A percentile compares a stretch with the other conserved stretches of the same genome.
Conservation (phyloP, 129 eudicot species). For the Cynara cardunculus region DNA sequence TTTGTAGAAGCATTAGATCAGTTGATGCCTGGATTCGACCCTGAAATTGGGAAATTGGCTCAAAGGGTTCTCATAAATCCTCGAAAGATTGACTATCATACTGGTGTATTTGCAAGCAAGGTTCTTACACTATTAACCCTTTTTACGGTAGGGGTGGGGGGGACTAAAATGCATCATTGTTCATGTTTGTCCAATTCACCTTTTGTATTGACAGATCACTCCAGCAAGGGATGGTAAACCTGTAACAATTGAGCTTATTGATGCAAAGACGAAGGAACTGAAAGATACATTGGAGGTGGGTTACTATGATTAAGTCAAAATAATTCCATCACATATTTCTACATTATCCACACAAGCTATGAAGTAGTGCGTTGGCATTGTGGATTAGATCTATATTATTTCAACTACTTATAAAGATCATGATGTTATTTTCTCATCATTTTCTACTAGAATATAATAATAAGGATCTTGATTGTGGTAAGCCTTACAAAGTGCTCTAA, state of each 20-base stretch:
- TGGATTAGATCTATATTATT: neutral
- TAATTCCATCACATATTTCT: conserved; percentile 1
- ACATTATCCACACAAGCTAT: neutral
- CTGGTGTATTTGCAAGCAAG: conserved; percentile 99
- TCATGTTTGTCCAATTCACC: neutral
- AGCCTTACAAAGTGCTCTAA: neutral
- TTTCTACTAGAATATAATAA: neutral
- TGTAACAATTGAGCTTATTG: conserved; percentile 87
- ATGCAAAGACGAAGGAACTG: conserved; percentile 92
- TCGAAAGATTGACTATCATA: conserved; percentile 88
- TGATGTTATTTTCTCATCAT: neutral
- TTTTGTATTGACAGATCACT: conserved; percentile 61
- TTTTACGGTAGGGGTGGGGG: neutral
- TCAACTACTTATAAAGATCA: neutral
- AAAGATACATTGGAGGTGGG: conserved; percentile 91
- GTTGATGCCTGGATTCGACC: conserved; percentile 99
- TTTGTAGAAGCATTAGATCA: conserved; percentile 98
- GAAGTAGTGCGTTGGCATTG: neutral
- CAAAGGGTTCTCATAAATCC: conserved; percentile 97
- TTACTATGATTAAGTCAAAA: conserved; percentile 12
- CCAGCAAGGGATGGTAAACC: conserved; percentile 99
- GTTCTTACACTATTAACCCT: conserved; percentile 30
- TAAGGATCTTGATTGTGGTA: neutral
- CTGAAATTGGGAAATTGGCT: conserved; percentile 96
- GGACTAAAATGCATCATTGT: neutral